Conservation (phyloP, 169 alveolate genomes). For the Hepatocystis sp. region DNA sequence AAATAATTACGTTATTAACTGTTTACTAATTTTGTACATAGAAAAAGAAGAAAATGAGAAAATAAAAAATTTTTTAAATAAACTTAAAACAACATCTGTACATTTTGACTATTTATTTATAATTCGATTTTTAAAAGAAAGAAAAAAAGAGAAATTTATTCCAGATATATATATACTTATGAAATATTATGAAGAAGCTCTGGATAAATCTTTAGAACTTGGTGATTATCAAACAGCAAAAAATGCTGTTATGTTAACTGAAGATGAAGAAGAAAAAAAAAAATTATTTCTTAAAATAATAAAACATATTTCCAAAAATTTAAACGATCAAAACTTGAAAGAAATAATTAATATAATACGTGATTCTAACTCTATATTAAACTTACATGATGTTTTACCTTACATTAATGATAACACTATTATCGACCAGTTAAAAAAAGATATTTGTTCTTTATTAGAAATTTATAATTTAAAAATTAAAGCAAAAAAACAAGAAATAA, state of each 20-base stretch:
- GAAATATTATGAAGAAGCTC: conserved; percentile 77
- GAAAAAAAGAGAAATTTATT: conserved; percentile 64
- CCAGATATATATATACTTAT: conserved; percentile 70
- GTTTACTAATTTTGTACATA: conserved; percentile 61
- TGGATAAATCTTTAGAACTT: conserved; percentile 68
- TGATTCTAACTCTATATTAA: conserved; percentile 66
- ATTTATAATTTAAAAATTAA: conserved; percentile 66
- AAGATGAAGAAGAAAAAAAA: conserved; percentile 77
- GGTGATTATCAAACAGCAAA: conserved; percentile 60
- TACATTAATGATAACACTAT: conserved; percentile 67
- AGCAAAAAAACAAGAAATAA: conserved; percentile 74
- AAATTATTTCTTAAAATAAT: conserved; percentile 72
- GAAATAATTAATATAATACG: conserved; percentile 68
- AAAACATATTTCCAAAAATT: conserved; percentile 60
- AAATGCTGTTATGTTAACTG: conserved; percentile 59
- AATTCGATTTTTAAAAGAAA: conserved; percentile 71
- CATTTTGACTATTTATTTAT: conserved; percentile 75
- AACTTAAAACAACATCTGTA: conserved; percentile 38
- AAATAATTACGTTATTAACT: conserved; percentile 57
- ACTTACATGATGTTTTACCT: conserved; percentile 71
- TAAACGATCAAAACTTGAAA: conserved; percentile 64
- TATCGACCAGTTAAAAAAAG: conserved; percentile 63
- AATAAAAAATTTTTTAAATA: conserved; percentile 36
- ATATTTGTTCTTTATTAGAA: conserved; percentile 63
- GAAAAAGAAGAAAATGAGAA: conserved; percentile 65